Percentiles rank a stretch among this genome's conserved stretches.
These are phyloP conservation scores for Phytophthora litchii DNA, from an alignment of 352 stramenopile genomes.

Conservation along the genomic window DNA sequence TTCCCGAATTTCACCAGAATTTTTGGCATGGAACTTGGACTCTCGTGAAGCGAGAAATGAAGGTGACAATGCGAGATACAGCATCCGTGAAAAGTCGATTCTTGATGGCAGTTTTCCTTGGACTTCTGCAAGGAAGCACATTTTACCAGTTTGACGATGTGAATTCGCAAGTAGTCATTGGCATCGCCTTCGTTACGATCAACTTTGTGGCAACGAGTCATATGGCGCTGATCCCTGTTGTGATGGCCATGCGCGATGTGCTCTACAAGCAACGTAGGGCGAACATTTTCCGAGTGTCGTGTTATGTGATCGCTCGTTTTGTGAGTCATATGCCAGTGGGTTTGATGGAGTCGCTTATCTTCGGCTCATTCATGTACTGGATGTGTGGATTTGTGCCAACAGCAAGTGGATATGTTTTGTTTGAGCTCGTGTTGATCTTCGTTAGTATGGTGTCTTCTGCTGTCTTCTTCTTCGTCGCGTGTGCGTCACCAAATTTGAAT, in stretches of 20 bases:
- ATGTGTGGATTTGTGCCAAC: slow-evolving; percentile 52
- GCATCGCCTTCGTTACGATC: slow-evolving; percentile 69
- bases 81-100: slow-evolving; percentile 14
- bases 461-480: slow-evolving; percentile 43
- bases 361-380: slow-evolving; percentile 78
- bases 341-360: slow-evolving; percentile 62
- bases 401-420: slow-evolving; percentile 52
- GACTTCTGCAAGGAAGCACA: slow-evolving; percentile 27
- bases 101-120: slow-evolving; percentile 27
- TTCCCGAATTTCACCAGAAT: slow-evolving; percentile 21
- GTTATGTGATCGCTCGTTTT: slow-evolving; percentile 53
- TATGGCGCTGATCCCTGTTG: slow-evolving; percentile 58
- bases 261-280: slow-evolving; percentile 77
- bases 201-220: slow-evolving; percentile 63
- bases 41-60: slow-evolving; percentile 42
- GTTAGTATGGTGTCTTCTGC: slow-evolving; percentile 26
- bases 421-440: slow-evolving; percentile 55
- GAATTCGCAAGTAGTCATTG: slow-evolving; percentile 46
- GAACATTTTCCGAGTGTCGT: slow-evolving; percentile 69
- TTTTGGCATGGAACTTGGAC: slow-evolving; percentile 18
- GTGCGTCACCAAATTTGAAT: slow-evolving; percentile 29
- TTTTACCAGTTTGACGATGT: slow-evolving; percentile 34
- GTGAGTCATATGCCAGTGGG: slow-evolving; percentile 35
- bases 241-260: slow-evolving; percentile 50
- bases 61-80: slow-evolving; percentile 37